Evolutionary conservation across 1,139 yeast species (phyloP).

Genomic region (Lodderomyces parapsilosis): DNA sequence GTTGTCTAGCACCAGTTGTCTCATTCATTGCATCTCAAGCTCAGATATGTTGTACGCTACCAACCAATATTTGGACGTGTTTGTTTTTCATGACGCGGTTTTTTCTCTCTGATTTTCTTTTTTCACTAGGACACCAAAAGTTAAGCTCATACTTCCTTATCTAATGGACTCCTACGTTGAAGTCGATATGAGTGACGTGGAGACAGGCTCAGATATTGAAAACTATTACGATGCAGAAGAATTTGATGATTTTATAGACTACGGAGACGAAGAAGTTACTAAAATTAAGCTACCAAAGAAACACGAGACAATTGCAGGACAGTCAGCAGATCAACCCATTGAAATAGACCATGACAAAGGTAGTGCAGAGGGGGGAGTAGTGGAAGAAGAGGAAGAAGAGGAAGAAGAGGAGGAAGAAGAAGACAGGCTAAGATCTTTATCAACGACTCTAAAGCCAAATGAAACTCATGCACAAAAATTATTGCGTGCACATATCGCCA

Average conservation of each 20-base stretch:
- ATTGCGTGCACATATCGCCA: conserved; percentile 66
- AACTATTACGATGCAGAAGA: conserved; percentile 14
- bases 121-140: too few species aligned
- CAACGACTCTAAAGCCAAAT: conserved; percentile 31
- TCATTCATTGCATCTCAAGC: too few species aligned
- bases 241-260: conserved; percentile 13
- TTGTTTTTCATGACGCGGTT: too few species aligned
- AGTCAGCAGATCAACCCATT: not conserved
- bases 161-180: too few species aligned
- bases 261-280: conserved; percentile 11
- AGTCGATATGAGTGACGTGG: conserved; percentile 10
- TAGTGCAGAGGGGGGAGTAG: conserved; percentile 9
- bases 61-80: too few species aligned
- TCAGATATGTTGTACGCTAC: too few species aligned
- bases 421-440: conserved; percentile 31
- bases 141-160: too few species aligned
- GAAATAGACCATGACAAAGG: not conserved
- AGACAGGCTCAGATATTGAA: conserved; percentile 21
- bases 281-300: not conserved
- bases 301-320: not conserved
- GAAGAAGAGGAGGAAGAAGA: conserved; percentile 17
- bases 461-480: conserved; percentile 44
- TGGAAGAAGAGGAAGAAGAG: conserved; percentile 16
- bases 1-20: too few species aligned
- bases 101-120: too few species aligned